Conservation (phyloP, 192 early-diverging fungal genomes). For the Glomus cerebriforme region DNA sequence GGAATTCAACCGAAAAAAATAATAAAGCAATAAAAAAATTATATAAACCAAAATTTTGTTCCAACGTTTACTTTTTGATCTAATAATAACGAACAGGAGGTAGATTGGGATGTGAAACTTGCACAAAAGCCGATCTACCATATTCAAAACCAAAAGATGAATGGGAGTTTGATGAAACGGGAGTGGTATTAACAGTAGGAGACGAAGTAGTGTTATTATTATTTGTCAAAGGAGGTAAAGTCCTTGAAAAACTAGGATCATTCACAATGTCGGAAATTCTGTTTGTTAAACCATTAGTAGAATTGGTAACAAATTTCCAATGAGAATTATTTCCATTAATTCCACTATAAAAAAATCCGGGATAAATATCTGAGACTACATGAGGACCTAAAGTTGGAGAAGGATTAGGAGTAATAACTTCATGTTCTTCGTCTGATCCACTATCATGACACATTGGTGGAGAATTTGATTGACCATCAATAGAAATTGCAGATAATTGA, state of each 20-base stretch:
- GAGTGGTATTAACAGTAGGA: not conserved
- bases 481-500: constrained; percentile 12
- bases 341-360: not conserved
- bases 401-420: not conserved
- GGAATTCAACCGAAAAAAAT: too few species aligned
- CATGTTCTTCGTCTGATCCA: constrained; percentile 3
- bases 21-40: too few species aligned
- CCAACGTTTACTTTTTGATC: not conserved
- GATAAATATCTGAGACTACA: not conserved
- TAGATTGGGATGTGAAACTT: too few species aligned
- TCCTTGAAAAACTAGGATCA: not conserved
- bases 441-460: constrained; percentile 4
- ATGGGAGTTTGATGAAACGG: not conserved
- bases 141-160: not conserved
- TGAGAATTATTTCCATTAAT: not conserved
- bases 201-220: not conserved
- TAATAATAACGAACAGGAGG: not conserved
- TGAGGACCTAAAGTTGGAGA: constrained; percentile 12
- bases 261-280: constrained; percentile 26
- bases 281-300: not conserved
- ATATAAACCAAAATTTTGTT: not conserved
- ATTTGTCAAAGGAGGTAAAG: not conserved
- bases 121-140: not conserved
- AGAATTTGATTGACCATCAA: not conserved
- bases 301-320: not conserved